Conservation (phyloP, 2,329 filamentous ascomycete genomes). For the Colletotrichum liriopes region DNA sequence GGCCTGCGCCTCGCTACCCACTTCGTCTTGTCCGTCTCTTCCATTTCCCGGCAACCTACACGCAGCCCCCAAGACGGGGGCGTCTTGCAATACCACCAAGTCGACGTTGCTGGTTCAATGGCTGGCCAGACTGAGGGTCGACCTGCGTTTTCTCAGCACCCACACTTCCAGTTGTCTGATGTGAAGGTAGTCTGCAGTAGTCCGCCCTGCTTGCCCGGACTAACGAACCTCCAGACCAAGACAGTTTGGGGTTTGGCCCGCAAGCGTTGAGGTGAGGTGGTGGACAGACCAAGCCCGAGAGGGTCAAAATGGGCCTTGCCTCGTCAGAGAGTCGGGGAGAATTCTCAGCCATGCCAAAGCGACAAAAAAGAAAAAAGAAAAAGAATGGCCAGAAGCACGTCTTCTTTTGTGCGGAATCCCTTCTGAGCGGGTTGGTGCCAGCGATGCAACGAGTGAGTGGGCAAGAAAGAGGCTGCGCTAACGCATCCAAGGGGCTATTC, state of each 20-base stretch:
- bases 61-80: not conserved
- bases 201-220: constrained; percentile 18
- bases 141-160: constrained; percentile 33
- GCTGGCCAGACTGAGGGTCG: not conserved
- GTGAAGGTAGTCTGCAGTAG: constrained; percentile 17
- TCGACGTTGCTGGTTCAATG: constrained; percentile 10
- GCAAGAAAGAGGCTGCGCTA: constrained; percentile 21
- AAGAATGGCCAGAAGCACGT: constrained; percentile 12
- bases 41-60: constrained; percentile 9
- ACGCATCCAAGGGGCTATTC: constrained; percentile 26
- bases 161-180: constrained; percentile 14
- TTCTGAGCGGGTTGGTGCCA: constrained; percentile 3
- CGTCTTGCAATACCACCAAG: not conserved
- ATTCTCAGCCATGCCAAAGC: not conserved
- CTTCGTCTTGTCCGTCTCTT: constrained; percentile 11
- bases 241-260: constrained; percentile 22
- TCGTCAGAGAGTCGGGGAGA: constrained; percentile 6
- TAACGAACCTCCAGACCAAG: not conserved
- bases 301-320: constrained; percentile 14
- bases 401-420: not conserved
- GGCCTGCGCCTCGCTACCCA: constrained; percentile 14
- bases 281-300: constrained; percentile 29
- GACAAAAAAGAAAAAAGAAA: not conserved
- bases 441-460: constrained; percentile 7
- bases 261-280: constrained; percentile 5